phyloP scores from a whole-genome alignment of 1,139 yeast species.

The Groenewaldozyma auringiensis region DNA sequence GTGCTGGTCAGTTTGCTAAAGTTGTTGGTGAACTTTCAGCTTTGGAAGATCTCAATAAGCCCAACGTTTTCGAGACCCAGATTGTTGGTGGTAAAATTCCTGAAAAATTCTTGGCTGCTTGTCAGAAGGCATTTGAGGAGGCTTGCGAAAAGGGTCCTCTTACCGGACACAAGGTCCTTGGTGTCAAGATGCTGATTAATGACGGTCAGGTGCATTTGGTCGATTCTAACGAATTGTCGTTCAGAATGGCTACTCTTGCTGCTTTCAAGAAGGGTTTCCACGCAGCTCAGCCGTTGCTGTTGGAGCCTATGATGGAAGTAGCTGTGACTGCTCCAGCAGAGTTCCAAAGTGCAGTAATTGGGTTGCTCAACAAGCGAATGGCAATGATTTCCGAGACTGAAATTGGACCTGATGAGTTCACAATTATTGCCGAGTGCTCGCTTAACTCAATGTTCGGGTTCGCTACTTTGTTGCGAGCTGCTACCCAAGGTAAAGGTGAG shows the following conservation, averaged over 20 bases:
- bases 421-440: constrained; percentile 89
- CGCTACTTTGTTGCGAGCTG: constrained; percentile 90
- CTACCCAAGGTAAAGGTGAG: constrained; percentile 98
- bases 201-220: constrained; percentile 98
- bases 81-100: constrained; percentile 97
- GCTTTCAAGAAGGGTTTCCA: constrained; percentile 91
- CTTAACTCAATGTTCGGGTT: constrained; percentile 94
- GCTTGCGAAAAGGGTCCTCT: constrained; percentile 95
- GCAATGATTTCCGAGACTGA: constrained; percentile 93
- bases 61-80: constrained; percentile 70
- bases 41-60: constrained; percentile 43
- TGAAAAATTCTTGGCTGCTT: constrained; percentile 88
- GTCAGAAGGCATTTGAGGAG: constrained; percentile 93
- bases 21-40: constrained; percentile 82
- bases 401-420: constrained; percentile 90
- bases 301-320: constrained; percentile 95
- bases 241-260: constrained; percentile 83
- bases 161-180: constrained; percentile 88
- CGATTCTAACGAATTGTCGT: constrained; percentile 92
- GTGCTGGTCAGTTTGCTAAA: constrained; percentile 98
- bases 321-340: constrained; percentile 92
- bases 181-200: constrained; percentile 85
- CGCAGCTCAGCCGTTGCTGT: constrained; percentile 74
- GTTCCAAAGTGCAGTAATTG: constrained; percentile 91
- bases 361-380: constrained; percentile 81